Percentiles rank a stretch among this genome's conserved stretches.
Conservation (phyloP, 768 basidiomycete species). For the Leccinum obscurum region DNA sequence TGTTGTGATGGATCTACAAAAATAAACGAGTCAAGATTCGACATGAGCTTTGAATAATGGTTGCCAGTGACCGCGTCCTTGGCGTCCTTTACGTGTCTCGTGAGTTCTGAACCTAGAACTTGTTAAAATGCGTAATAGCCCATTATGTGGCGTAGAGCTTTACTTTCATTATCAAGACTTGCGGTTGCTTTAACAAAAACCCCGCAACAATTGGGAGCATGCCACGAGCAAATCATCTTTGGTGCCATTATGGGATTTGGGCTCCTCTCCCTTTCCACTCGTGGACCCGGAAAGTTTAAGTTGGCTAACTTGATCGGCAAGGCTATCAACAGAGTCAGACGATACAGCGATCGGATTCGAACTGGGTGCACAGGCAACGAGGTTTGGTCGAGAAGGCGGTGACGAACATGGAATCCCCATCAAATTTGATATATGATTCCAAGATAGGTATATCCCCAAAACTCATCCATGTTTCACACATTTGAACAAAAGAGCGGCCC, state of each 20-base stretch:
- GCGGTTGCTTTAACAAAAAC: constrained; percentile 47
- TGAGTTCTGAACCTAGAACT: constrained; percentile 17
- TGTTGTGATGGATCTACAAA: not conserved
- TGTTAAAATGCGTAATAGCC: not conserved
- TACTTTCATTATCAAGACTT: constrained; percentile 24
- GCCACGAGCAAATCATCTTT: constrained; percentile 31
- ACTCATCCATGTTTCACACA: constrained; percentile 73
- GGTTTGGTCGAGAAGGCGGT: constrained; percentile 4
- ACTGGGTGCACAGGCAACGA: not conserved
- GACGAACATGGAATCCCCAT: constrained; percentile 31
- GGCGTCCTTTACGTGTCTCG: constrained; percentile 22
- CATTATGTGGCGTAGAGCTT: not conserved
- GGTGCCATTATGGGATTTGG: not conserved
- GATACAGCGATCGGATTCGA: not conserved
- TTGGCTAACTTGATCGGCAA: constrained; percentile 17
- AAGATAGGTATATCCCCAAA: constrained; percentile 54
- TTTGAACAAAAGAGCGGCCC: constrained; percentile 54
- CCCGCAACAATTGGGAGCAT: constrained; percentile 42
- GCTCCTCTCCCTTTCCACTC: not conserved
- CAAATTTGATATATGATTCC: constrained; percentile 48
- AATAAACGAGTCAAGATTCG: constrained; percentile 13
- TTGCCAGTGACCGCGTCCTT: constrained; percentile 12
- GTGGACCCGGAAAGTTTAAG: constrained; percentile 21
- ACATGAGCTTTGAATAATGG: constrained; percentile 20
- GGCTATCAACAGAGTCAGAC: constrained; percentile 17